Evolutionary conservation across 2,329 filamentous ascomycete species (phyloP), one percentile per base, ranked within the genome.

Genomic region (Xylaria sp.): DNA sequence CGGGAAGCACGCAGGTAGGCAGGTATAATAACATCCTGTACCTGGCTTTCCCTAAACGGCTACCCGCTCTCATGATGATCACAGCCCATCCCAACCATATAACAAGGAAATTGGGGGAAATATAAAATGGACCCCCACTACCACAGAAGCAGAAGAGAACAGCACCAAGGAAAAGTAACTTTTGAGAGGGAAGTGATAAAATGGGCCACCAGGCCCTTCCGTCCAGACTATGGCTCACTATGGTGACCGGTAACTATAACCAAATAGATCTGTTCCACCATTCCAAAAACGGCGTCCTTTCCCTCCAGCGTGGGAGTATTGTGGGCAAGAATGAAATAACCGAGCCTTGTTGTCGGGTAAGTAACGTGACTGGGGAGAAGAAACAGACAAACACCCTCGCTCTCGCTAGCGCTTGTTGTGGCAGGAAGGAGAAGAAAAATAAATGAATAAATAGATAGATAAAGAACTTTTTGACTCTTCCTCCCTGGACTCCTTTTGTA

Each of bases 401-500:
- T 52, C 47, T 43, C 35, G 48, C 48, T 49, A 33, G 43, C 41
- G 49, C 37, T 54, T 47, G 47, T 49, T 35, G 41, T 23, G 5
- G 52, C 29, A 37, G 38, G 17, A 35, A 15, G n/a, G n/a, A 27
- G 8, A 3, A 23, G 23, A 37, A 29, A 21, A 21, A 40, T 37
- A 27, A 15, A 25, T 33, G 29, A 33, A 33, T 6, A 35, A 19
- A 51, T 11, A 40, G 33, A 58, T 29, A 29, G 31, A 53, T 11
- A 57, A 44, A 43, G 54, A 48, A 62, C 43, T 53, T 62, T 65
- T 65, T 52, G 51, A 56, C 60, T 55, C 25, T 57, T 40, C 33
- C 46, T 11, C 55, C 35, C 37, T 21, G 25, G 38, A 57, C 55
- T 56, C 63, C 48, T 62, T 61, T 57, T 44, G 49, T 40, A 29